Conservation (phyloP, 1,284 basidiomycete species). For the Cutaneotrichosporon dermatis region DNA sequence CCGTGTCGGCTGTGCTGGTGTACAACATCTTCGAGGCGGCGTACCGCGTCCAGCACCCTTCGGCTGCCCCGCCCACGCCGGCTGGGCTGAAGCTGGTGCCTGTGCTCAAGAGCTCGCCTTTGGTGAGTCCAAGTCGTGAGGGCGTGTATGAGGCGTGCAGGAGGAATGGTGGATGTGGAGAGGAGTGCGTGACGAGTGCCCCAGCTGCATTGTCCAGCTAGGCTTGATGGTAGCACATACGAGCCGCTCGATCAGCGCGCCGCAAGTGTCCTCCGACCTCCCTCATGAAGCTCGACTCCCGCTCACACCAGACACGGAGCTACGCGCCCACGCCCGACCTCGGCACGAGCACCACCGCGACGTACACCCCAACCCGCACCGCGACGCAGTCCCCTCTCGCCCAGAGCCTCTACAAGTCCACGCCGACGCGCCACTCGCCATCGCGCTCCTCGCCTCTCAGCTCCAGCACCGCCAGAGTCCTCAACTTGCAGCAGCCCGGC, state of each 20-base stretch:
- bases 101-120: conserved; percentile 31
- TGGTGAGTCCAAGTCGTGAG: conserved; percentile 25
- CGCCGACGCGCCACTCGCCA: conserved; percentile 7
- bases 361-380: conserved; percentile 2
- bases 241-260: too few species aligned
- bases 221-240: too few species aligned
- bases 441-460: conserved; percentile 24
- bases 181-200: too few species aligned
- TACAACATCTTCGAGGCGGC: conserved; percentile 35
- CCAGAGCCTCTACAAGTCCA: conserved; percentile 16
- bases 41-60: conserved; percentile 29
- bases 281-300: too few species aligned
- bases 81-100: conserved; percentile 16
- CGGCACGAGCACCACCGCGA: conserved; percentile 6
- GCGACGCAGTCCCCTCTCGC: conserved; percentile 4
- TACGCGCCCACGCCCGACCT: conserved; percentile 10
- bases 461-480: conserved; percentile 28
- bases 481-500: conserved; percentile 25
- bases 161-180: too few species aligned
- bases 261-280: too few species aligned
- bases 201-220: too few species aligned
- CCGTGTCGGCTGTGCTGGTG: conserved; percentile 21
- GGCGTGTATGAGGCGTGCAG: too few species aligned
- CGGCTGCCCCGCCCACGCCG: conserved; percentile 26
- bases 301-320: conserved; percentile 10